Evolutionary conservation across 2,329 filamentous ascomycete genomes (phyloP).

Genomic region (Paracamarosporium sp.): DNA sequence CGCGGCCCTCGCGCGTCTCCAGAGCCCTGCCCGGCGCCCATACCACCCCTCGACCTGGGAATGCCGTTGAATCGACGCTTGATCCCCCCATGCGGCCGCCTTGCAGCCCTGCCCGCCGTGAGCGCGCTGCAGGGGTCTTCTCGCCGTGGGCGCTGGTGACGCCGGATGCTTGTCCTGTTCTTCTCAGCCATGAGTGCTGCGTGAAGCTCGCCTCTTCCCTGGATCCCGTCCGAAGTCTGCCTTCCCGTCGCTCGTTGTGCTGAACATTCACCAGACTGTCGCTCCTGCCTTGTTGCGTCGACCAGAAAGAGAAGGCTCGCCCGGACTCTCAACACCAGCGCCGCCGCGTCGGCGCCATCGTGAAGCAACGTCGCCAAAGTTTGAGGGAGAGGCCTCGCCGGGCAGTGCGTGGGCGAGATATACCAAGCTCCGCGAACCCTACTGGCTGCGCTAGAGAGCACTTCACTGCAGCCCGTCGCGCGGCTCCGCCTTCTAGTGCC

Average conservation of each 20-base stretch:
- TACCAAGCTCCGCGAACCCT: constrained; percentile 4
- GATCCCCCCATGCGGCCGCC: constrained; percentile 33
- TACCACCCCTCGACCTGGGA: constrained; percentile 39
- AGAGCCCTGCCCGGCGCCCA: constrained; percentile 31
- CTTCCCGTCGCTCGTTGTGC: neutral
- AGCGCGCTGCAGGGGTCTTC: constrained; percentile 34
- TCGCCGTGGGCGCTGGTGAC: constrained; percentile 32
- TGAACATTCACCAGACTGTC: neutral
- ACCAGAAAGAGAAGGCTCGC: constrained; percentile 1
- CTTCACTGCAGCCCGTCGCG: constrained; percentile 9
- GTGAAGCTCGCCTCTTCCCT: no score
- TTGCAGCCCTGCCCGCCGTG: constrained; percentile 21
- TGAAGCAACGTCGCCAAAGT: neutral
- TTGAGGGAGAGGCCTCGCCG: neutral
- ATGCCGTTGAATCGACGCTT: constrained; percentile 37
- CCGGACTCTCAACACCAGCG: neutral
- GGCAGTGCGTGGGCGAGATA: constrained; percentile 1
- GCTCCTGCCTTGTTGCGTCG: neutral
- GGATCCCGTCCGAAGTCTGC: neutral
- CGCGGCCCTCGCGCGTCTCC: constrained; percentile 36
- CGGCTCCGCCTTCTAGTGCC: constrained; percentile 26
- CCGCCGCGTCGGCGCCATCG: neutral
- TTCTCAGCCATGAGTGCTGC: neutral
- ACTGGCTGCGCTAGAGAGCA: constrained; percentile 4
- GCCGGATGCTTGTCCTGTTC: constrained; percentile 6